phyloP scores from a whole-genome alignment of 2,329 filamentous ascomycete species.

The Botrytis tulipae region DNA sequence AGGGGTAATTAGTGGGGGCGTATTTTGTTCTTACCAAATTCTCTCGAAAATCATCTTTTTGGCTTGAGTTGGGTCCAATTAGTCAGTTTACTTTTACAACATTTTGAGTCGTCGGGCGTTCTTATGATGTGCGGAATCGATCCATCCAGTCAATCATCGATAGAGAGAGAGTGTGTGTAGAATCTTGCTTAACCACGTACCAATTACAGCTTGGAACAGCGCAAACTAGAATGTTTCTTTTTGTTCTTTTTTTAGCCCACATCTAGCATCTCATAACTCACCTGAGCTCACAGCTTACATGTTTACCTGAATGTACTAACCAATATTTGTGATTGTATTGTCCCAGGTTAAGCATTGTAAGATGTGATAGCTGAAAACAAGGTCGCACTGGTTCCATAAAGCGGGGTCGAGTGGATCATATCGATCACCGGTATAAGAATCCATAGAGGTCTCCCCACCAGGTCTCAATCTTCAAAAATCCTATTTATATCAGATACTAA shows the following conservation, averaged over 20 bases:
- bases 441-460: neutral
- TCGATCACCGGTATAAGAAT: neutral
- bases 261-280: neutral
- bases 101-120: neutral
- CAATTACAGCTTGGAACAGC: neutral
- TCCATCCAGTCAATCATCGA: neutral
- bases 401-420: neutral
- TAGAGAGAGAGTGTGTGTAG: neutral
- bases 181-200: neutral
- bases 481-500: neutral
- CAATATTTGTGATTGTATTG: neutral
- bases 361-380: neutral
- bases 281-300: neutral
- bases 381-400: neutral
- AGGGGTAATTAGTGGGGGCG: constrained; percentile 7
- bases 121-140: neutral
- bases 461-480: neutral
- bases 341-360: neutral
- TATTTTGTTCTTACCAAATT: neutral
- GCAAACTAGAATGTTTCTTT: neutral
- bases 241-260: too few relatives aligned
- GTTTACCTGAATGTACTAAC: neutral
- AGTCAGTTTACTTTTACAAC: neutral
- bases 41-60: neutral
- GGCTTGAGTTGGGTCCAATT: neutral